Base-by-base conservation (phyloP, 2,329 filamentous ascomycete species). In the Ascosphaera apis region DNA sequence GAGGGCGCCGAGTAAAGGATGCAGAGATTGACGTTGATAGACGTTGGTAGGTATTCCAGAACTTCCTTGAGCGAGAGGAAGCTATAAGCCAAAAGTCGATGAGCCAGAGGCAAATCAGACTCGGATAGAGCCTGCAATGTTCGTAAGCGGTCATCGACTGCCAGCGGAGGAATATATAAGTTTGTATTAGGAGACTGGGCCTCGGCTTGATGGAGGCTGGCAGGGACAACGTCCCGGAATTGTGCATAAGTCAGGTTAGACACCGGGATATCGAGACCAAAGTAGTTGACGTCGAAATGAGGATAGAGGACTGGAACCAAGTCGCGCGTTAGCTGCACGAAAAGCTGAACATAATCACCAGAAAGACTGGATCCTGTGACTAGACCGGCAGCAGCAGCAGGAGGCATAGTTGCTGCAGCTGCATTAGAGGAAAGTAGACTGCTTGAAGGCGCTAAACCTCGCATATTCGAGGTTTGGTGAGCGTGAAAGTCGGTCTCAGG, bases 311-410 rank as follows among this genome's bases (percentile, higher is more conserved):
- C 78, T 0, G 86, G 83, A 0, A 91, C 61, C 1, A 76, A 76
- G 51, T 98, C 88, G 40, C 72, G 76, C 1, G 86, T 95, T 45
- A 92, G 69, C 49, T 98, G 88, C 16, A 95, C 79, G 49, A 83
- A 91, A 5, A 98, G 60, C 38, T 84, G 72, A 16, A 92, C 74
- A 53, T 95, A 95, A 48, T 95, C 80, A n/a, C 88, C 88, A 2
- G 82, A 91, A 37, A 98, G 57, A 57, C 86, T 95, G 7, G 86
- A 95, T 1, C 86, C 88, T 0, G 86, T 95, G 13, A 98, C 81
- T 16, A 95, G 71, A 16, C 82, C 80, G 49, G 70, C 88, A 16
- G 78, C 76, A 46, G 92, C 83, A 28, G 25, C 25, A 13, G 25
- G 25, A 8, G 25, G 25, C 25, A 8, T 13, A 13, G 9, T 13